Conservation (phyloP, 208 protist species). For the Kentomonas sorsogonicus region DNA sequence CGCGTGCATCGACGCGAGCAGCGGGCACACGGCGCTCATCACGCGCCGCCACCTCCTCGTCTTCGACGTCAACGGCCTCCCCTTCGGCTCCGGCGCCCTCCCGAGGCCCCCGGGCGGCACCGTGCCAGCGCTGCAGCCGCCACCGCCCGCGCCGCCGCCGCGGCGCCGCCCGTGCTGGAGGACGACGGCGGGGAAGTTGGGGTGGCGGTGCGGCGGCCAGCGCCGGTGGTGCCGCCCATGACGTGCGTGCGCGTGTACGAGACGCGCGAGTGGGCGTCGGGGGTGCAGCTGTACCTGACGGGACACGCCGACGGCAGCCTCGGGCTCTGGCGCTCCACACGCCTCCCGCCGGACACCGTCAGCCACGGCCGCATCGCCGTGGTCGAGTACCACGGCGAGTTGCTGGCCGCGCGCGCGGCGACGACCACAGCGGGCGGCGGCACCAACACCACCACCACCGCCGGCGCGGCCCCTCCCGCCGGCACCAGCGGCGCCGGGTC, state of each 20-base stretch:
- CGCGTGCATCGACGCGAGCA: constrained; percentile 35
- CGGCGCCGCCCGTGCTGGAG: constrained; percentile 27
- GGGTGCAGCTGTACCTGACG: constrained; percentile 61
- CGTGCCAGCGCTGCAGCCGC: too few relatives aligned
- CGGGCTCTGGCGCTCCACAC: constrained; percentile 64
- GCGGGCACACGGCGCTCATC: constrained; percentile 37
- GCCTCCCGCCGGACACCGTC: constrained; percentile 62
- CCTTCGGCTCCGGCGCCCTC: constrained; percentile 47
- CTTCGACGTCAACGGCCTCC: constrained; percentile 72
- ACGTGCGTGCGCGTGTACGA: constrained; percentile 53
- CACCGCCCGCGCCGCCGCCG: constrained; percentile 5
- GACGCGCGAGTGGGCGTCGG: constrained; percentile 69
- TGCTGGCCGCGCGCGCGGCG: constrained; percentile 20
- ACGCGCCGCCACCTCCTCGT: constrained; percentile 60
- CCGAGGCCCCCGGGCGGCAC: constrained; percentile 14
- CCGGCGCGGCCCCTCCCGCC: background rate
- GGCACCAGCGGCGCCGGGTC: background rate
- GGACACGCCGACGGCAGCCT: constrained; percentile 79
- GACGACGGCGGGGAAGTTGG: constrained; percentile 55
- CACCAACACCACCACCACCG: background rate
- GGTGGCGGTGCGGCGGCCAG: constrained; percentile 28
- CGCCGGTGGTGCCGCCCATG: constrained; percentile 32
- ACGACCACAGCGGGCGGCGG: background rate
- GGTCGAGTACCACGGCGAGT: constrained; percentile 53
- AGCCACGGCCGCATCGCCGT: constrained; percentile 46